Base-by-base conservation (phyloP, 352 stramenopile species). In the Phytophthora foliorum region DNA sequence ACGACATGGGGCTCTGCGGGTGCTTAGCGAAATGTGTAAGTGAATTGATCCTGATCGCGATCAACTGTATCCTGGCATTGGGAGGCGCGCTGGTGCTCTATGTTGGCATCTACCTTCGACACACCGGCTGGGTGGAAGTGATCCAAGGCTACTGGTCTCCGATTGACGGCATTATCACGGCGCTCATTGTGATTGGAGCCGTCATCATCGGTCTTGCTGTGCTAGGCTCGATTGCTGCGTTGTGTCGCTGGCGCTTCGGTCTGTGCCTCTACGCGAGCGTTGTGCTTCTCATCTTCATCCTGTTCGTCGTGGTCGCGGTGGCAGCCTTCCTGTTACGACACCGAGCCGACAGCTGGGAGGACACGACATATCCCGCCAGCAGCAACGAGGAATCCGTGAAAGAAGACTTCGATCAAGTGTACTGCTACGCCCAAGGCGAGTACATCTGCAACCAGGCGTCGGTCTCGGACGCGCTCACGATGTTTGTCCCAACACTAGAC, bases 381-480 rank as follows among this genome's bases (percentile, higher is more conserved):
- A 67, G 49, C 25, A 61, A 81, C 31, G 86, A 94, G 46, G 58
- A 76, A 39, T 66, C 57, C 7, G 67, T 92, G 61, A 89, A 88
- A 72, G 61, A 72, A 31, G 62, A 86, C 31, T 91, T 94, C 31
- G 82, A 94, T 61, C 63, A 84, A 65, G 75, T 66, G 25, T 92
- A 92, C 53, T 94, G 86, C 73, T 91, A 91, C 50, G 78, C 83
- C 19, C 83, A 93, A 75, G 86, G 81, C 57, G 86, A 76, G 17
- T 90, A 86, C 50, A 78, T 93, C 24, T 93, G 86, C 66, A 92
- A 90, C 53, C 57, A 81, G 32, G 81, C 81, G 44, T 81, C 71
- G 9, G 69, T 89, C 22, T 69, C 45, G n/a, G 81, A 91, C 25
- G 82, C 82, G 6, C 63, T 90, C 16, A 48, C 59, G 19, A 81